Evolutionary conservation across 2,329 filamentous ascomycete species (phyloP), one percentile per base, ranked within the genome.

Genomic region (Trichoderma atrobrunneum): DNA sequence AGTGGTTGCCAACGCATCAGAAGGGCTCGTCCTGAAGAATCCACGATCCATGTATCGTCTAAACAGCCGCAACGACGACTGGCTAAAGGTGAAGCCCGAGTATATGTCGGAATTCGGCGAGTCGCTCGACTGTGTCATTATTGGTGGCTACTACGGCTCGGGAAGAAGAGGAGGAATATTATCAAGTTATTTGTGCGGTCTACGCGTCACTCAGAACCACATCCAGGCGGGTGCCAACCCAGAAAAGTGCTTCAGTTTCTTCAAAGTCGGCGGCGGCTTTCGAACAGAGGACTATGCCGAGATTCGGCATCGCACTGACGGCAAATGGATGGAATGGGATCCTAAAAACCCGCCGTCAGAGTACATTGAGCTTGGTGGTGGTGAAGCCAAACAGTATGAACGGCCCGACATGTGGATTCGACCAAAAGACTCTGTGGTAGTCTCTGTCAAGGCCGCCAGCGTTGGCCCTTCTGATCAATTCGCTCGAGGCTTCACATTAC

Each of bases 51-150:
- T 89, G 78, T 99, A 99, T 80, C 88, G 90, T 7, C 86, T 98
- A 11, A 97, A 97, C 78, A 93, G 93, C 76, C 92, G 96, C 62
- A 96, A 97, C 77, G 93, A 97, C 76, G 93, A 97, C 81, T 99
- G 96, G 96, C 92, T 98, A 83, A 99, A 99, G 80, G 95, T 99
- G 10, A 99, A 99, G 78, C 96, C 96, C 1, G 96, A 99, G 75
- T 99, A 99, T 81, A 98, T 98, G 95, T 91, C 91, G 2, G 95
- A 97, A 74, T 97, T 96, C 79, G 96, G 96, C 73, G 95, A 98
- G 81, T 93, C 92, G 0, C 88, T 99, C 4, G 96, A 99, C 79
- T 94, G 94, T 75, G 84, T 98, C 16, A 86, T 99, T 18, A 89
- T 99, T 68, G 96, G 95, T 70, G 96, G 94, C 10, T 98, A 97